Percentiles rank a stretch among this genome's conserved stretches.
phyloP scores from a whole-genome alignment of 164 flowering plant species.

The Aristolochia fimbriata region DNA sequence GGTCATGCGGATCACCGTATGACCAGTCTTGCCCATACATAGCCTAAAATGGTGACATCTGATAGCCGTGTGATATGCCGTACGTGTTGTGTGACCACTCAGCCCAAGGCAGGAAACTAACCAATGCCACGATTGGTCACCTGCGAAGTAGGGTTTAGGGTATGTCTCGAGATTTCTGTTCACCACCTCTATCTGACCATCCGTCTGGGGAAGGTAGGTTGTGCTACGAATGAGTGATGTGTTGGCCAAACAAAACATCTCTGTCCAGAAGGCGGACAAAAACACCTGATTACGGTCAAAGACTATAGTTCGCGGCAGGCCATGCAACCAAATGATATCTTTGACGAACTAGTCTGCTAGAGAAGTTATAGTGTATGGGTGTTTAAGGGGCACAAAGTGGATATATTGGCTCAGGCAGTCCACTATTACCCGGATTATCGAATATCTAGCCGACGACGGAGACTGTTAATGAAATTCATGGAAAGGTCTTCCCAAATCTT shows the following conservation, averaged over 20 bases:
- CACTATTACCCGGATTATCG: too few relatives aligned
- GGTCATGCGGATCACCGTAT: neutral
- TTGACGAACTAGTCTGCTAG: neutral
- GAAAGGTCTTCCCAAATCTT: too few relatives aligned
- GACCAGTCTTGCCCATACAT: neutral
- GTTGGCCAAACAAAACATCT: neutral
- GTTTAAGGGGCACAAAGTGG: too few relatives aligned
- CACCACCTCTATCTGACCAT: neutral
- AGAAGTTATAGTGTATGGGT: neutral
- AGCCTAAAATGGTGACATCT: neutral
- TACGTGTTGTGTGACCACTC: too few relatives aligned
- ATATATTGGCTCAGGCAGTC: too few relatives aligned
- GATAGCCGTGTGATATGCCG: neutral
- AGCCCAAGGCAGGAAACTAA: neutral
- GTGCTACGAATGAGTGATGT: neutral
- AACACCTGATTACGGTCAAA: neutral
- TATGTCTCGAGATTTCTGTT: neutral
- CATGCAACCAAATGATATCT: neutral
- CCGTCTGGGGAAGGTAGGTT: neutral
- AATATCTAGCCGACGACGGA: too few relatives aligned
- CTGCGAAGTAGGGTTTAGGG: neutral
- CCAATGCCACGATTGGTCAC: neutral
- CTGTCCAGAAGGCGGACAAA: neutral
- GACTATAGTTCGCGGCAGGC: neutral
- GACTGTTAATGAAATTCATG: too few relatives aligned